A percentile compares a stretch with the other conserved stretches of the same genome.
Evolutionary conservation across 2,329 filamentous ascomycete genomes (phyloP).

Genomic region (Xylogone sp.): DNA sequence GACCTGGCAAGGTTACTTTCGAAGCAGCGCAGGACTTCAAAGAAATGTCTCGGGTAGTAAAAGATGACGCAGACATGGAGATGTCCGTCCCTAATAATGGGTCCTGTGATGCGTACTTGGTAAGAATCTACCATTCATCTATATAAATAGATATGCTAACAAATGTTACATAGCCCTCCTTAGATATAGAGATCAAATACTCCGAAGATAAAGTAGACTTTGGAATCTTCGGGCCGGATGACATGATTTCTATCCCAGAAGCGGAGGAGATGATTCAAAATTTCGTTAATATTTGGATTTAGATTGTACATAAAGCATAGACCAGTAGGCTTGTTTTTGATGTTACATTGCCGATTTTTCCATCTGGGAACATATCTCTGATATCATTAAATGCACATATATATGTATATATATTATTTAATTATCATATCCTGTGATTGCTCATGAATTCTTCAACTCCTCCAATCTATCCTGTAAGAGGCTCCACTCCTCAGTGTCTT

Average conservation of each 20-base stretch:
- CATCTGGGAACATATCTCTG: too few relatives aligned
- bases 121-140: not conserved
- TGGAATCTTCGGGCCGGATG: constrained; percentile 23
- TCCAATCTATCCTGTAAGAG: constrained; percentile 54
- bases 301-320: not conserved
- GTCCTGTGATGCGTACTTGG: constrained; percentile 3
- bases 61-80: not conserved
- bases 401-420: not conserved
- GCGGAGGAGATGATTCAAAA: constrained; percentile 17
- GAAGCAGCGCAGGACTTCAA: not conserved
- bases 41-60: not conserved
- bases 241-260: constrained; percentile 15
- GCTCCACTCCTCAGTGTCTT: constrained; percentile 67
- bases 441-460: constrained; percentile 39
- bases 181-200: constrained; percentile 28
- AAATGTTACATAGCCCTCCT: constrained; percentile 17
- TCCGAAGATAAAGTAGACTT: constrained; percentile 20
- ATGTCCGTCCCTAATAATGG: not conserved
- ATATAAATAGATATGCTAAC: not conserved
- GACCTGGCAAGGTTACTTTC: not conserved
- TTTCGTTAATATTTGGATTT: constrained; percentile 7
- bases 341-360: not conserved
- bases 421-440: constrained; percentile 19
- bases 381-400: too few relatives aligned
- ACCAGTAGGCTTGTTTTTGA: not conserved